Conservation (phyloP, 768 basidiomycete genomes). For the Lentinula lateritia region DNA sequence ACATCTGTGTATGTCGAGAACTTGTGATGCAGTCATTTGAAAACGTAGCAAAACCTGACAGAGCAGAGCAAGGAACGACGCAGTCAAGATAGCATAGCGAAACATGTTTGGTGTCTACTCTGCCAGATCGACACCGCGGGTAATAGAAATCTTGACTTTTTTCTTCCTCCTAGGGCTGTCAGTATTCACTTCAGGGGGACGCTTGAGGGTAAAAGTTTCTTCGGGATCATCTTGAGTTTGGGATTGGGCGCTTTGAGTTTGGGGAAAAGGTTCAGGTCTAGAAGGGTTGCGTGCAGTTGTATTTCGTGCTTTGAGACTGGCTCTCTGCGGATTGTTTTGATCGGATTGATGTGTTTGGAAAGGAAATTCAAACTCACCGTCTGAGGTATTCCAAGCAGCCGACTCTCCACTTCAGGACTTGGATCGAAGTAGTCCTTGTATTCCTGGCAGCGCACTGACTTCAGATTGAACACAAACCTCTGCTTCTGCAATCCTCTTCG, state of each 20-base stretch:
- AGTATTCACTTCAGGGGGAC: constrained; percentile 24
- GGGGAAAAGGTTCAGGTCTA: not conserved
- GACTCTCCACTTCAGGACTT: constrained; percentile 50
- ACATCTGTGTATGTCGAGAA: too few species aligned
- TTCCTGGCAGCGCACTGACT: constrained; percentile 34
- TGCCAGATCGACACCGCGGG: constrained; percentile 65
- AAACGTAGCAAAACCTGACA: too few species aligned
- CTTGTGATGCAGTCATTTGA: too few species aligned
- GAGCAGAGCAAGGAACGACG: too few species aligned
- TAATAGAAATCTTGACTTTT: constrained; percentile 70
- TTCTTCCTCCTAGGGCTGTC: constrained; percentile 35
- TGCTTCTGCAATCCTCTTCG: constrained; percentile 51
- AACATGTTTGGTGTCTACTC: constrained; percentile 39
- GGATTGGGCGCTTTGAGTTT: constrained; percentile 16
- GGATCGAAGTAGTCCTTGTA: constrained; percentile 72
- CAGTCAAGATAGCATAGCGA: not conserved
- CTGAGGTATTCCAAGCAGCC: constrained; percentile 54
- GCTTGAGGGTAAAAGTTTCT: constrained; percentile 19
- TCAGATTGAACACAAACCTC: constrained; percentile 52
- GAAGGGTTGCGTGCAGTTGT: not conserved
- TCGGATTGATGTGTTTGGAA: not conserved
- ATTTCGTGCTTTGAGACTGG: constrained; percentile 5
- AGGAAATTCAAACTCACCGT: constrained; percentile 33
- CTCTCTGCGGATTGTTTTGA: constrained; percentile 9
- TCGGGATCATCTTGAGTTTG: constrained; percentile 34